A percentile compares a stretch with the other conserved stretches of the same genome.
These are phyloP conservation scores for Rubia peregrina DNA, from an alignment of 305 asterid species.

Conservation along the genomic window DNA sequence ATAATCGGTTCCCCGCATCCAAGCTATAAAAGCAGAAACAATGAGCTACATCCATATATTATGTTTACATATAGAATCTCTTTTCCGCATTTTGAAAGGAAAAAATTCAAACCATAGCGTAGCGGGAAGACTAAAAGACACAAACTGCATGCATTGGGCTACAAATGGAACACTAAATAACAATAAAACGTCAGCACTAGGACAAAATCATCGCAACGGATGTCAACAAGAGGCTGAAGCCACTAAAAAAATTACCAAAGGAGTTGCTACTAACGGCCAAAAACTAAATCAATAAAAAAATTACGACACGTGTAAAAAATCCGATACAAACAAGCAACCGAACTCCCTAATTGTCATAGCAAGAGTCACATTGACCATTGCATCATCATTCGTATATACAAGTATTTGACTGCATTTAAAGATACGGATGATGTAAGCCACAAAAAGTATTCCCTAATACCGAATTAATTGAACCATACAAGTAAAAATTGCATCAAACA, in stretches of 20 bases:
- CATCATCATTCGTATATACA: background rate
- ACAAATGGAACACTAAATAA: background rate
- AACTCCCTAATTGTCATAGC: background rate
- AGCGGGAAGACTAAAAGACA: too few relatives aligned
- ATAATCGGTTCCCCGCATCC: background rate
- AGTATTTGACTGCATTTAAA: constrained; percentile 2
- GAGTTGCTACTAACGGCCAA: background rate
- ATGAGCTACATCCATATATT: background rate
- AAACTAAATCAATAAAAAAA: background rate
- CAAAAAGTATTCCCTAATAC: background rate
- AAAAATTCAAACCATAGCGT: background rate
- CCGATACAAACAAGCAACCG: background rate
- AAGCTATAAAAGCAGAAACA: background rate
- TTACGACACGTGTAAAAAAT: background rate
- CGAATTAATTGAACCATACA: background rate
- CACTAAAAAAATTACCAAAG: background rate
- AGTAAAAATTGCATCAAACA: background rate
- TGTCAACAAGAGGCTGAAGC: background rate
- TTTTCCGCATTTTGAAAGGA: background rate
- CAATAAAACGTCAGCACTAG: background rate
- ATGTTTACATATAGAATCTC: background rate
- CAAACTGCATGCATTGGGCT: background rate
- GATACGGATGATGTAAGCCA: background rate
- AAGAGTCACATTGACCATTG: background rate
- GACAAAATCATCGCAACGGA: background rate